Base-by-base conservation (phyloP, 352 stramenopile genomes). In the Phytophthora sansomeana region DNA sequence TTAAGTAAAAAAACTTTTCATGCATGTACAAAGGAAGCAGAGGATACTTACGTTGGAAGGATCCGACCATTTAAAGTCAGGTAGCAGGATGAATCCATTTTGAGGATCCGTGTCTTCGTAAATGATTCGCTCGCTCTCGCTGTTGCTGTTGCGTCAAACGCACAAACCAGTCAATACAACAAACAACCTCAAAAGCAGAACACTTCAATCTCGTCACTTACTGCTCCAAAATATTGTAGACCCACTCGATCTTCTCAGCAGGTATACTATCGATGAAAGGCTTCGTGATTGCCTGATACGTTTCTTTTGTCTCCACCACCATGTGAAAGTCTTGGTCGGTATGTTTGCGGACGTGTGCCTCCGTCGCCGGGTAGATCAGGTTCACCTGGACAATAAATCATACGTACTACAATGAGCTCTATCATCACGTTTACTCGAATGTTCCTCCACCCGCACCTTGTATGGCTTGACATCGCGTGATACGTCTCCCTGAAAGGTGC, bases 201-300 rank as follows among this genome's bases (percentile, higher is more conserved):
- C 28, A 19, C n/a, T 24, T 24, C 14, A 13, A 7, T 21, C n/a
- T 46, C 17, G n/a, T 11, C 10, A 80, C 87, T 77, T 81, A 96
- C 88, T 92, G 79, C 3, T 94, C 83, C 33, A 96, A 67, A 55
- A 96, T 96, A 57, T 95, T 96, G 78, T 93, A 93, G 42, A 96
- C 80, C 88, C 88, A 96, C 48, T 94, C 84, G 54, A 96, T 79
- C 49, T 91, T 94, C 39, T 90, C 82, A n/a, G 51, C 42, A 0
- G 88, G 86, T 48, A 94, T 77, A 53, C 67, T 94, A 32, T 91
- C 77, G 17, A 96, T 95, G 63, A 80, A 93, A 46, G 83, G 79
- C 59, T 72, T 70, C 17, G 88, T 96, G 21, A 95, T 79, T 44
- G 60, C 70, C 38, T 90, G 67, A 69, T 96, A 96, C n/a, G 91